Conservation (phyloP, 179 eudicot species). For the Spergularia azorica region DNA sequence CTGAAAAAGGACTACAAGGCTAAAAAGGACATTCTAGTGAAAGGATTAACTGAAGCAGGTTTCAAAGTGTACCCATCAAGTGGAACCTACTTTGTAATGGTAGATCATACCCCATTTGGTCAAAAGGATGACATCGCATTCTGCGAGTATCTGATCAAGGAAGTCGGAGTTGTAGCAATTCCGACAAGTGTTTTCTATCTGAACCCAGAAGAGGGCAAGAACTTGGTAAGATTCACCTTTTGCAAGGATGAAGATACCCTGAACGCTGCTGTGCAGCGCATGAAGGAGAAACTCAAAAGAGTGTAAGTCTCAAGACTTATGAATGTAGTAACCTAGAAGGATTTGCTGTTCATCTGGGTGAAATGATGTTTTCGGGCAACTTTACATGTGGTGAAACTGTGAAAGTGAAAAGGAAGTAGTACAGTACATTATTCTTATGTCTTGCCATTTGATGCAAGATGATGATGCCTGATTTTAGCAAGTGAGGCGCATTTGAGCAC, state of each 20-base stretch:
- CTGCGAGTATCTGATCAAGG: constrained; percentile 90
- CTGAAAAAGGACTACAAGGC: constrained; percentile 64
- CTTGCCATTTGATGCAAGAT: constrained; percentile 13
- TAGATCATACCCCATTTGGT: constrained; percentile 91
- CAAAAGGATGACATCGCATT: constrained; percentile 75
- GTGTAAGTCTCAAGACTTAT: too few relatives aligned
- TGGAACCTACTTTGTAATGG: constrained; percentile 94
- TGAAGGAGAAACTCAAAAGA: constrained; percentile 64
- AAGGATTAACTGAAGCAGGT: constrained; percentile 77
- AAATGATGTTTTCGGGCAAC: not conserved
- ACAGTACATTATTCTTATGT: not conserved
- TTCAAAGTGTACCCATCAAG: constrained; percentile 85
- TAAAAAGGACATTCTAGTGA: constrained; percentile 78
- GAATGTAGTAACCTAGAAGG: not conserved
- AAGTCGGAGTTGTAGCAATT: constrained; percentile 93
- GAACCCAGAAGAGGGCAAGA: constrained; percentile 86
- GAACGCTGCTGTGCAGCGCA: constrained; percentile 64
- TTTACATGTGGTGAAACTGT: constrained; percentile 11
- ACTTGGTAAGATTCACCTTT: constrained; percentile 92
- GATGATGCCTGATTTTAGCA: constrained; percentile 6
- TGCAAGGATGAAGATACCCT: constrained; percentile 84
- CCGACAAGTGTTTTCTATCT: constrained; percentile 91
- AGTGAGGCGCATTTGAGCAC: not conserved
- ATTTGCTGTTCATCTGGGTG: not conserved
- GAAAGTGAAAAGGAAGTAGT: not conserved